A percentile compares a stretch with the other conserved stretches of the same genome.
Conservation (phyloP, 2,329 filamentous ascomycete genomes). For the Zymoseptoria pseudotritici region DNA sequence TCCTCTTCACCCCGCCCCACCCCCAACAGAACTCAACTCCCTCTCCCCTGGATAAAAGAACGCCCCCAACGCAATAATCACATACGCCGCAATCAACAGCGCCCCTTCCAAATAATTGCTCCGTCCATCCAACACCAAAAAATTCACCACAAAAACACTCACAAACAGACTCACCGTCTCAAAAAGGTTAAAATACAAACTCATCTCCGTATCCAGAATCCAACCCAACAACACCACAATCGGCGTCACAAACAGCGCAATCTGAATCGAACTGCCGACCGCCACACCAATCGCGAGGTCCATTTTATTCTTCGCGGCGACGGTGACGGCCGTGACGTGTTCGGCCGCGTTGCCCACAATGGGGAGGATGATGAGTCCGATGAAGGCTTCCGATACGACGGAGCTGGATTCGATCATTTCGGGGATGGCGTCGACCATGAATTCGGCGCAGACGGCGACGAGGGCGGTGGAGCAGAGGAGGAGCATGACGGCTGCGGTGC, state of each 20-base stretch:
- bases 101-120: conserved; percentile 77
- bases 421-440: conserved; percentile 67
- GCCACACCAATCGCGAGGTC: conserved; percentile 74
- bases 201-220: conserved; percentile 67
- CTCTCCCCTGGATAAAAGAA: conserved; percentile 44
- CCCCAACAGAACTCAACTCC: conserved; percentile 38
- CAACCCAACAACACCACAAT: conserved; percentile 71
- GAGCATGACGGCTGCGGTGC: conserved; percentile 50
- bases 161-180: conserved; percentile 70
- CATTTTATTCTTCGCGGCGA: conserved; percentile 79
- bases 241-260: conserved; percentile 70
- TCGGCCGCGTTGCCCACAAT: conserved; percentile 81
- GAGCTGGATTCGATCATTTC: conserved; percentile 52
- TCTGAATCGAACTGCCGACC: conserved; percentile 73
- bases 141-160: conserved; percentile 76
- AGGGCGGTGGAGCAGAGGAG: conserved; percentile 48
- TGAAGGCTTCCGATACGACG: conserved; percentile 62
- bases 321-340: conserved; percentile 72
- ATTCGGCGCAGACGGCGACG: conserved; percentile 60
- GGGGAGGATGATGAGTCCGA: conserved; percentile 71
- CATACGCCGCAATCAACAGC: conserved; percentile 67
- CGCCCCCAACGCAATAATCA: conserved; percentile 61
- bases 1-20: conserved; percentile 14
- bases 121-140: conserved; percentile 73
- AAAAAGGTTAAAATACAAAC: conserved; percentile 54